Evolutionary conservation across 768 basidiomycete species (phyloP).

Genomic region (Suillus lakei): DNA sequence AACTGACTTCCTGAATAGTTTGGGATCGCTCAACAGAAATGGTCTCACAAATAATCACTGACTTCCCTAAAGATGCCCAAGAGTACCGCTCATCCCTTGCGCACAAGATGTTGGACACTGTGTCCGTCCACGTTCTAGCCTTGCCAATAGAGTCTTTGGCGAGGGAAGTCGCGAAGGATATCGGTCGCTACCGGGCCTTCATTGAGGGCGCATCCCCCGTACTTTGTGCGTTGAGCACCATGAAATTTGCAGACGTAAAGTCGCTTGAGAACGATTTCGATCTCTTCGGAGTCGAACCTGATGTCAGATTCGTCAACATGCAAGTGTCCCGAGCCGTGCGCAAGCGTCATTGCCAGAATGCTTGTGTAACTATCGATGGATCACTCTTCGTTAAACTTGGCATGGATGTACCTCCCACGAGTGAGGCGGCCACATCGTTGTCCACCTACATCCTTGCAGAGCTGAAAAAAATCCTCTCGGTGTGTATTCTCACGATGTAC

Average conservation of each 20-base stretch:
- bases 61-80: conserved; percentile 34
- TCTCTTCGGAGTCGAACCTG: conserved; percentile 6
- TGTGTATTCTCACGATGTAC: too few relatives aligned
- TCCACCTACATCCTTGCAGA: conserved; percentile 20
- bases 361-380: conserved; percentile 23
- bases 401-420: conserved; percentile 26
- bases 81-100: conserved; percentile 26
- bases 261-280: conserved; percentile 7
- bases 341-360: conserved; percentile 21
- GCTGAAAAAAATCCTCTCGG: too few relatives aligned
- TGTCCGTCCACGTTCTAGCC: conserved; percentile 30
- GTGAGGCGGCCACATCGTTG: conserved; percentile 21
- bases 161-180: conserved; percentile 10
- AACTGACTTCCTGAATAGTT: conserved; percentile 15
- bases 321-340: conserved; percentile 34
- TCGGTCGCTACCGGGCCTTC: conserved; percentile 24
- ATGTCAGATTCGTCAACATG: conserved; percentile 7
- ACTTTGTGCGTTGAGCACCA: too few relatives aligned
- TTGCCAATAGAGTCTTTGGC: conserved; percentile 22
- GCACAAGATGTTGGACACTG: conserved; percentile 24
- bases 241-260: too few relatives aligned
- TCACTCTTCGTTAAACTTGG: conserved; percentile 36
- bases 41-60: conserved; percentile 36
- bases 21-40: conserved; percentile 17
- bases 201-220: conserved; percentile 27